Evolutionary conservation across 1,139 yeast genomes (phyloP), one percentile per base, ranked within the genome.

Genomic region (Candida sp.): DNA sequence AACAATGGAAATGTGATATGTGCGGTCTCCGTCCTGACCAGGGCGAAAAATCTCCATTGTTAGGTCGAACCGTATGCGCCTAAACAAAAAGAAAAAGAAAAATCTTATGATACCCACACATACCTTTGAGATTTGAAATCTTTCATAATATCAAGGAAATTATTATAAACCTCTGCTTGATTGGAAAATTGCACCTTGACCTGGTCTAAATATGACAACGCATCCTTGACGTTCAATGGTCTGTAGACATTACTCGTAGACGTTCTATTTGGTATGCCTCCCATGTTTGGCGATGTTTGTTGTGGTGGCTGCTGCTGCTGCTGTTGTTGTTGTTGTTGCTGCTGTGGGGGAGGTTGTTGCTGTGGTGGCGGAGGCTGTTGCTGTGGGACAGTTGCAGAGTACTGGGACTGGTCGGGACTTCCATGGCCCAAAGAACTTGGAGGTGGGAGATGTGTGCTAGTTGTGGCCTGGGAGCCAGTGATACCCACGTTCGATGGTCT

Each of bases 61-160:
- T 7, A 26, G 6, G n/a, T 4, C 22, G 22, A 38, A 26, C 42
- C 7, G 30, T 11, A 38, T 38, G 42, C 42, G 42, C 31, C 27
- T 38, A 38, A 31, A 6, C 25, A 42, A 42, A 42, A 9, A 27
- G n/a, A 3, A 34, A n/a, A n/a, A n/a, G n/a, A n/a, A n/a, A n/a
- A n/a, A n/a, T n/a, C 17, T 34, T 38, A 11, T 38, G 17, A 38
- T 17, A 42, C 32, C 22, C 54, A 22, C 50, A 77, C 83, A 56
- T 70, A 81, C 76, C 85, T 84, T 72, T 93, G 98, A 46, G 96
- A 88, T 74, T 96, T 94, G 76, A 96, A 96, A 66, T 96, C 99
- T 72, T 94, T 94, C 99, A 94, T 94, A 57, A 94, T 94, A 67
- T 96, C 99, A 64, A 94, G 80, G 65, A 94, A 94, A 67, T 90